A percentile compares a stretch with the other conserved stretches of the same genome.
phyloP scores from a whole-genome alignment of 768 basidiomycete genomes.

The Tricholoma sp. region DNA sequence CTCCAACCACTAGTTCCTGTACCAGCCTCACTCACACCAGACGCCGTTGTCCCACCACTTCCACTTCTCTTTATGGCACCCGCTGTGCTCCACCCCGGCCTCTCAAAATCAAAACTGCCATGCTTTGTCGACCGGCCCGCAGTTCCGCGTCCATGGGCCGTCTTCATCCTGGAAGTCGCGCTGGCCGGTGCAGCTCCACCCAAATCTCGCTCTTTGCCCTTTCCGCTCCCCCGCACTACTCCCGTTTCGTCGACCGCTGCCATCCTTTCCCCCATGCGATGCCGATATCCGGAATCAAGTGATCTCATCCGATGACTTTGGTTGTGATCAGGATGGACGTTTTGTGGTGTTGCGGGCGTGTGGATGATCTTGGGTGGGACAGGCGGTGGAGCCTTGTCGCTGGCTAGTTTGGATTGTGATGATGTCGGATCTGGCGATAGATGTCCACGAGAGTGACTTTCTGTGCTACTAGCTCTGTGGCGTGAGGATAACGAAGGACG shows the following conservation, averaged over 20 bases:
- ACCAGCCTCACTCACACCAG: slow-evolving; percentile 27
- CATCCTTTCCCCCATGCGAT: slow-evolving; percentile 24
- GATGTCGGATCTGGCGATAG: slow-evolving; percentile 5
- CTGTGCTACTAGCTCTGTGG: slow-evolving; percentile 12
- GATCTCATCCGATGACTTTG: slow-evolving; percentile 22
- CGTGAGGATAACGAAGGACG: slow-evolving; percentile 11
- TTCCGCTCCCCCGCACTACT: slow-evolving; percentile 14
- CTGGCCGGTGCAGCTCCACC: slow-evolving; percentile 20
- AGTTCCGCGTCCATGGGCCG: slow-evolving; percentile 4
- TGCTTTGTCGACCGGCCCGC: slow-evolving; percentile 46
- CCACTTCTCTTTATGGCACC: slow-evolving; percentile 40
- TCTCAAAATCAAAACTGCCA: slow-evolving; percentile 75
- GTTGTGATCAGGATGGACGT: slow-evolving; percentile 1
- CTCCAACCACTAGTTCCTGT: slow-evolving; percentile 17
- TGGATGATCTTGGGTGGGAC: slow-evolving; percentile 24
- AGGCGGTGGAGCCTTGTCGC: slow-evolving; percentile 8
- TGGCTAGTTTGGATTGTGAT: slow-evolving; percentile 3
- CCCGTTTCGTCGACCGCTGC: slow-evolving; percentile 33
- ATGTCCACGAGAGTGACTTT: slow-evolving; percentile 10
- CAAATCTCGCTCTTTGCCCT: slow-evolving; percentile 23
- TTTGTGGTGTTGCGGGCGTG: slow-evolving; percentile 28
- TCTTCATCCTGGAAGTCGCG: slow-evolving; percentile 11
- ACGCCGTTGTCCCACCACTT: slow-evolving; percentile 30
- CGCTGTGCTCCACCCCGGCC: slow-evolving; percentile 44
- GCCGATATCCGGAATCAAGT: slow-evolving; percentile 32